Percentiles rank a stretch among this genome's conserved stretches.
These are phyloP conservation scores for Penstemon eatonii DNA, from an alignment of 257 asterid genomes.

Conservation along the genomic window DNA sequence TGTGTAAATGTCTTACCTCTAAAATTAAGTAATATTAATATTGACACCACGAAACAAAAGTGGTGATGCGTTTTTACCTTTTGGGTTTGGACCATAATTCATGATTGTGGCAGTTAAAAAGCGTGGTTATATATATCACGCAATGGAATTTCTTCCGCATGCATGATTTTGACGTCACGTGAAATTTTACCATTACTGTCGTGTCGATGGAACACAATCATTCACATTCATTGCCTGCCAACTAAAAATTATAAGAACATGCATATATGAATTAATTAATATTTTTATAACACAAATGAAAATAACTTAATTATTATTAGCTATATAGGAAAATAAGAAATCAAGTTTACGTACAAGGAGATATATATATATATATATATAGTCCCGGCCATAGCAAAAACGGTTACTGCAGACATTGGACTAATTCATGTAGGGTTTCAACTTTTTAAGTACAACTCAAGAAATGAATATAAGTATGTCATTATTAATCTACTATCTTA, in stretches of 20 bases:
- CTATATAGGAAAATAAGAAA: too few relatives aligned
- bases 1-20: too few relatives aligned
- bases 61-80: slow-evolving; percentile 25
- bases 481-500: too few relatives aligned
- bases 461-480: too few relatives aligned
- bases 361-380: background rate
- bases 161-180: slow-evolving; percentile 28
- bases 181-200: background rate
- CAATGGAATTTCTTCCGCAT: slow-evolving; percentile 27
- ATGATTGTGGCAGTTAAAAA: slow-evolving; percentile 28
- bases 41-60: slow-evolving; percentile 8
- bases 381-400: background rate
- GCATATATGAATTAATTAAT: too few relatives aligned
- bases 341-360: too few relatives aligned
- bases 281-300: background rate
- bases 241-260: background rate
- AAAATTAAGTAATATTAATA: too few relatives aligned
- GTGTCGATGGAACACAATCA: background rate
- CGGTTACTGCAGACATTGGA: background rate
- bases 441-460: background rate
- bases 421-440: background rate
- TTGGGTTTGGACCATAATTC: slow-evolving; percentile 24
- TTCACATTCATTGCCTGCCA: background rate
- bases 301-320: background rate
- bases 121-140: slow-evolving; percentile 25